These are phyloP conservation scores for Gastrodia elata DNA, from an alignment of 106 monocot species.

Conservation along the genomic window DNA sequence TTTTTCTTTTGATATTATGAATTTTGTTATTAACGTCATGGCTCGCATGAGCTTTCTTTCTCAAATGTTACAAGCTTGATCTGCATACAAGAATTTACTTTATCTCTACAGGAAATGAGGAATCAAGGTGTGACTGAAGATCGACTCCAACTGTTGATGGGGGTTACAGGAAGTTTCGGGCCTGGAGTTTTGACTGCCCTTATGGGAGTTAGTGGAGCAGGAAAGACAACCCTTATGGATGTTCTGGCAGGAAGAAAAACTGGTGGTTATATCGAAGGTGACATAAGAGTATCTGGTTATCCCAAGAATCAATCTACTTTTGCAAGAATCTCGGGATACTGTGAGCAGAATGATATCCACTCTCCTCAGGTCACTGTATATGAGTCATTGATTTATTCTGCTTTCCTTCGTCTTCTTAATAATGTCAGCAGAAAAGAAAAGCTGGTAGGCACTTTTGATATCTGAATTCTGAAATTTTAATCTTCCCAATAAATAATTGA, in stretches of 20 bases:
- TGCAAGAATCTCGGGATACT: conserved; percentile 64
- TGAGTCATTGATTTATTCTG: conserved; percentile 60
- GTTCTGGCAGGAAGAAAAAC: conserved; percentile 73
- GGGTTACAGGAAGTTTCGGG: conserved; percentile 50
- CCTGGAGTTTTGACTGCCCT: conserved; percentile 69
- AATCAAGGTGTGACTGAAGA: conserved; percentile 40
- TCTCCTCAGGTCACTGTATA: conserved; percentile 60
- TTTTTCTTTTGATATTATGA: background rate
- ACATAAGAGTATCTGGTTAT: conserved; percentile 52
- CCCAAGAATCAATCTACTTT: conserved; percentile 56
- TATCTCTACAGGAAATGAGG: conserved; percentile 48
- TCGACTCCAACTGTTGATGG: conserved; percentile 50
- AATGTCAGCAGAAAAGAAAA: conserved; percentile 34
- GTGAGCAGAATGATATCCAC: conserved; percentile 73
- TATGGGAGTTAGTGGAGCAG: conserved; percentile 75
- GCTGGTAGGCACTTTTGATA: conserved; percentile 14
- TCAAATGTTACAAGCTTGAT: too few species aligned
- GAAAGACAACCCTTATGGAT: conserved; percentile 81
- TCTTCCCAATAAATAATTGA: background rate
- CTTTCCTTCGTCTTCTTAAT: conserved; percentile 51
- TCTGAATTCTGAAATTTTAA: background rate
- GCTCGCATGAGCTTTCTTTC: too few species aligned
- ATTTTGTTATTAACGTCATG: background rate
- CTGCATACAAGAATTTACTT: background rate
- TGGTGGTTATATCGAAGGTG: conserved; percentile 64